Evolutionary conservation across 1,284 basidiomycete species (phyloP).

Genomic region (Agroathelia rolfsii): DNA sequence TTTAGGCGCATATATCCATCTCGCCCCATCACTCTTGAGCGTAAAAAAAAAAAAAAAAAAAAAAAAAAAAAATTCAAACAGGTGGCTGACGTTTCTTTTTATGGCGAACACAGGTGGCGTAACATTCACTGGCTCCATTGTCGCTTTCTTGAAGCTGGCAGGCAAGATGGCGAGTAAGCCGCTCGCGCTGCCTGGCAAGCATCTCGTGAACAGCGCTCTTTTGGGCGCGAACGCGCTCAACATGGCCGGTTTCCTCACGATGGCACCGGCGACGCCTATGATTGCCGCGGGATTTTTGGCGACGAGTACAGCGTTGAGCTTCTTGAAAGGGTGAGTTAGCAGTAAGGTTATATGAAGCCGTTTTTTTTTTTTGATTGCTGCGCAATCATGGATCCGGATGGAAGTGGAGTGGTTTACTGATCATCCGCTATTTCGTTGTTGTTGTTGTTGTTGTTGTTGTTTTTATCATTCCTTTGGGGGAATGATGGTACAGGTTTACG

Average conservation of each 20-base stretch:
- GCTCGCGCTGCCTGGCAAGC: conserved; percentile 61
- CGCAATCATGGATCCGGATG: too few species aligned
- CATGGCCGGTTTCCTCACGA: conserved; percentile 67
- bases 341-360: too few species aligned
- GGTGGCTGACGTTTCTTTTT: too few species aligned
- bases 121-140: conserved; percentile 76
- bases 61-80: too few species aligned
- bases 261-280: conserved; percentile 57
- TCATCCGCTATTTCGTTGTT: too few species aligned
- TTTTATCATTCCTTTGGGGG: too few species aligned
- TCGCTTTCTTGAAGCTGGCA: conserved; percentile 81
- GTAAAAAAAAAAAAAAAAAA: too few species aligned
- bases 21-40: too few species aligned
- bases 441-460: too few species aligned
- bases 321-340: conserved; percentile 80
- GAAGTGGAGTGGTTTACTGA: too few species aligned
- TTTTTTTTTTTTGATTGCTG: too few species aligned
- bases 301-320: conserved; percentile 64
- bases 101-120: conserved; percentile 62
- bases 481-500: too few species aligned
- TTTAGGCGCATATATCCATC: conserved; percentile 1
- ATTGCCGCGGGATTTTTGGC: conserved; percentile 71
- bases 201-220: conserved; percentile 61
- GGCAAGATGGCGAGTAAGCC: conserved; percentile 70
- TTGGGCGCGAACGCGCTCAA: conserved; percentile 59